Evolutionary conservation across 2,329 filamentous ascomycete genomes (phyloP).

Genomic region (Microdochium trichocladiopsis): DNA sequence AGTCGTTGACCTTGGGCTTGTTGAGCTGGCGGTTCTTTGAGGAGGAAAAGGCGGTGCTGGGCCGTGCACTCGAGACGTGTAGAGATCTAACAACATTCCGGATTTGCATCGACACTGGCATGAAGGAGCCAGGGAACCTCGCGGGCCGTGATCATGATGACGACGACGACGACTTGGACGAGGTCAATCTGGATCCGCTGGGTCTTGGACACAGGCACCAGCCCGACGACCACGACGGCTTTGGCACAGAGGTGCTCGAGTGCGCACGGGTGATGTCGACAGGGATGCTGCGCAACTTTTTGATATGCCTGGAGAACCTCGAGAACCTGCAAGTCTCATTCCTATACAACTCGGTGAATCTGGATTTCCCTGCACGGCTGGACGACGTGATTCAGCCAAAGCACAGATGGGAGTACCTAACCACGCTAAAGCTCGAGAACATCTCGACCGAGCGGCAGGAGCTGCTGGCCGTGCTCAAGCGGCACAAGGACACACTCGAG

Average conservation of each 20-base stretch:
- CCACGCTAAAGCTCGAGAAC: not conserved
- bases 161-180: not conserved
- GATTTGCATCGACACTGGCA: not conserved
- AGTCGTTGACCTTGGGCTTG: not conserved
- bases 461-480: not conserved
- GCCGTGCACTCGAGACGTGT: not conserved
- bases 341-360: not conserved
- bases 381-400: not conserved
- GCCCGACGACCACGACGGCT: not conserved
- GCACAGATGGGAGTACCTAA: not conserved
- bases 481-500: not conserved
- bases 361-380: not conserved
- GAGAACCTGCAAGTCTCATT: not conserved
- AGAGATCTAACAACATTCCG: not conserved
- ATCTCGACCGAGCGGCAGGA: not conserved
- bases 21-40: not conserved
- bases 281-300: not conserved
- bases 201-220: too few species aligned
- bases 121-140: not conserved
- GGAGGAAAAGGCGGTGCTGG: not conserved
- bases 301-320: not conserved
- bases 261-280: not conserved
- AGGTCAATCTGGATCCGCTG: not conserved
- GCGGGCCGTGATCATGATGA: too few species aligned
- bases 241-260: not conserved